These are phyloP conservation scores for Metschnikowia borealis DNA, from an alignment of 805 yeast species.

Conservation along the genomic window DNA sequence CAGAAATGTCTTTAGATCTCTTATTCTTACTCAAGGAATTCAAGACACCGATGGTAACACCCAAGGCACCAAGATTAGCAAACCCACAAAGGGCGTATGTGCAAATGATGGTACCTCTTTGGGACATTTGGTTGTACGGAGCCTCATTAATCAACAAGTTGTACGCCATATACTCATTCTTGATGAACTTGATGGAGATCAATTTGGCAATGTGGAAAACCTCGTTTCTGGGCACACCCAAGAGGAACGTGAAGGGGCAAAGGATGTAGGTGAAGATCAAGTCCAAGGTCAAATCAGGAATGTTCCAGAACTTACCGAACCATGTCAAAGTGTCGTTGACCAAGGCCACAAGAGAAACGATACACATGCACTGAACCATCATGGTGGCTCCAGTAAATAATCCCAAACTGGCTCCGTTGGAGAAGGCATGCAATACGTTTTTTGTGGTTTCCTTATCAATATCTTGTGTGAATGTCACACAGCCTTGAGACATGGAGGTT, in stretches of 20 bases:
- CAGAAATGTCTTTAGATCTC: slow-evolving; percentile 44
- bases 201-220: slow-evolving; percentile 48
- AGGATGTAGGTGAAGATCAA: slow-evolving; percentile 54
- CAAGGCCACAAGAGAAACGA: slow-evolving; percentile 56
- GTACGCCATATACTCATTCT: slow-evolving; percentile 59
- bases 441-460: slow-evolving; percentile 35
- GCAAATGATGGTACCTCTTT: slow-evolving; percentile 52
- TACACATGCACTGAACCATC: slow-evolving; percentile 56
- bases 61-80: slow-evolving; percentile 59
- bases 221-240: slow-evolving; percentile 45
- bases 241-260: slow-evolving; percentile 56
- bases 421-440: slow-evolving; percentile 55
- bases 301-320: slow-evolving; percentile 64
- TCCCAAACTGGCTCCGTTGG: slow-evolving; percentile 57
- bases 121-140: slow-evolving; percentile 44
- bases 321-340: slow-evolving; percentile 53
- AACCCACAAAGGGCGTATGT: slow-evolving; percentile 63
- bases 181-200: slow-evolving; percentile 54
- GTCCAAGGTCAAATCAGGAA: slow-evolving; percentile 47
- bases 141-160: slow-evolving; percentile 36
- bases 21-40: slow-evolving; percentile 51
- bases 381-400: slow-evolving; percentile 53
- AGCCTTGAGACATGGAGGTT: slow-evolving; percentile 47
- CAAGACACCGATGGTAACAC: slow-evolving; percentile 58
- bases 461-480: slow-evolving; percentile 45